phyloP scores from a whole-genome alignment of 78 protist genomes.

The Dictyostelium brefeldianum region DNA sequence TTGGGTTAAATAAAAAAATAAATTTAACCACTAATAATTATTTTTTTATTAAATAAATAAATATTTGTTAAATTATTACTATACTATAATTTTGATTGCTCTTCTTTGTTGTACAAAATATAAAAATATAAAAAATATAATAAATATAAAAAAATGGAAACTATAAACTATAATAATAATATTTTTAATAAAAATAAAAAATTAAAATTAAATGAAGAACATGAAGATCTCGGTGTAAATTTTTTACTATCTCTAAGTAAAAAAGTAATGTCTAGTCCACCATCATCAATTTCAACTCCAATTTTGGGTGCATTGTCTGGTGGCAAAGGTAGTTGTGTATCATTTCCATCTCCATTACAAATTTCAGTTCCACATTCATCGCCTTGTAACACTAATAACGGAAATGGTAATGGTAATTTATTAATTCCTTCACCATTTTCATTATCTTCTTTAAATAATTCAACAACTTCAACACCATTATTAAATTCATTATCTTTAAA shows the following conservation, averaged over 20 bases:
- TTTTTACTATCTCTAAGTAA: not conserved
- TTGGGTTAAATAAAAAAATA: not conserved
- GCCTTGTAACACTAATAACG: too few relatives aligned
- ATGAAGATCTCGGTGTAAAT: not conserved
- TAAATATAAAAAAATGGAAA: not conserved
- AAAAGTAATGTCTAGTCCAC: not conserved
- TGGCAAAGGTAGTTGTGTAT: not conserved
- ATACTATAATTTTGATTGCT: conserved; percentile 11
- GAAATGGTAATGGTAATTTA: too few relatives aligned
- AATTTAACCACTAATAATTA: not conserved
- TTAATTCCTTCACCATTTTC: not conserved
- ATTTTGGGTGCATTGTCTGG: not conserved
- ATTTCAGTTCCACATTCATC: not conserved
- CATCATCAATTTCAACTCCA: not conserved
- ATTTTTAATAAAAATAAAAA: not conserved
- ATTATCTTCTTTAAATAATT: not conserved
- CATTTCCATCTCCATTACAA: not conserved
- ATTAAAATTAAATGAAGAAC: not conserved
- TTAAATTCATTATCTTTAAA: not conserved
- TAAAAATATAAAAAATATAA: too few relatives aligned
- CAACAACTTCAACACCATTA: not conserved
- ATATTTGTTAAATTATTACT: not conserved
- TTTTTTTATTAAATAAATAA: not conserved
- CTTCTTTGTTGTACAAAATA: too few relatives aligned
- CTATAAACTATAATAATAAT: not conserved